These are phyloP conservation scores for Podospora pseudoanserina DNA, from an alignment of 495 filamentous ascomycete species.

Conservation along the genomic window DNA sequence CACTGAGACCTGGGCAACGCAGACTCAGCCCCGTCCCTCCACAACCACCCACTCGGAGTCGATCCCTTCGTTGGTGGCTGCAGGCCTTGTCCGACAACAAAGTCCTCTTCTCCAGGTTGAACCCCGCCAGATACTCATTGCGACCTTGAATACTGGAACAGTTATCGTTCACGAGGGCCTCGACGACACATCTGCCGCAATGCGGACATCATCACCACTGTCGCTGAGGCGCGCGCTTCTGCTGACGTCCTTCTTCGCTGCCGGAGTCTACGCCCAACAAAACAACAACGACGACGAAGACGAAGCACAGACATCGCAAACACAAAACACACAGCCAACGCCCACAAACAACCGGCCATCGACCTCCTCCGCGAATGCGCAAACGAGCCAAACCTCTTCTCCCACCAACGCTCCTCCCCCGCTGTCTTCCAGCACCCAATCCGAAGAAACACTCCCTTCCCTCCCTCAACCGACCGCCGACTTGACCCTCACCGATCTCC, in stretches of 20 bases:
- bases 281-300: slow-evolving; percentile 16
- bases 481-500: slow-evolving; percentile 34
- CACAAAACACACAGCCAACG: neutral
- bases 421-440: slow-evolving; percentile 6
- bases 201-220: slow-evolving; percentile 26
- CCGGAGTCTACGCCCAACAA: slow-evolving; percentile 35
- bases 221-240: slow-evolving; percentile 38
- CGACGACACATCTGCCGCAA: slow-evolving; percentile 13
- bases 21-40: slow-evolving; percentile 7
- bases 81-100: slow-evolving; percentile 20
- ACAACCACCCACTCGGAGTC: slow-evolving; percentile 2
- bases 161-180: no score
- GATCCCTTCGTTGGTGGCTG: slow-evolving; percentile 19
- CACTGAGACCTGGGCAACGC: slow-evolving; percentile 16
- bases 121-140: neutral
- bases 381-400: slow-evolving; percentile 1
- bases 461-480: slow-evolving; percentile 4
- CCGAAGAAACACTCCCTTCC: neutral
- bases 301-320: neutral
- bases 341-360: neutral
- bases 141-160: neutral
- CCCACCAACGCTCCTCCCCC: neutral
- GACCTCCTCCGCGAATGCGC: neutral
- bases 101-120: neutral
- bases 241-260: slow-evolving; percentile 31